Conservation (phyloP, 306 rosid genomes). For the Castanea crenata region DNA sequence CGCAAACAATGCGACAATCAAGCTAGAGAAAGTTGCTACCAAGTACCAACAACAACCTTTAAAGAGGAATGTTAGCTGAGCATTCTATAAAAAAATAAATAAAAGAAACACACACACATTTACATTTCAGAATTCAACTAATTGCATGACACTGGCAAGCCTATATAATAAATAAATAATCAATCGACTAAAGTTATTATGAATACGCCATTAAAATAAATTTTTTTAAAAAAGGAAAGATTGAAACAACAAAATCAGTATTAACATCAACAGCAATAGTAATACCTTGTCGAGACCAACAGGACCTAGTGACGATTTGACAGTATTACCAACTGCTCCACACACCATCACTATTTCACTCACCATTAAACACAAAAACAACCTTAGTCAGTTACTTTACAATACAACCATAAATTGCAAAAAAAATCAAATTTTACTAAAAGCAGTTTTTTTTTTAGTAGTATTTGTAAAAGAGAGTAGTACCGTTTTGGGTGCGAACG, state of each 20-base stretch:
- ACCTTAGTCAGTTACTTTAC: neutral
- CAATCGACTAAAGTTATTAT: neutral
- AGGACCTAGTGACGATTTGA: slow-evolving; percentile 90
- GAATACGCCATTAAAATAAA: no score
- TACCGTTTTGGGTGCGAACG: slow-evolving; percentile 96
- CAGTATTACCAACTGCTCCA: slow-evolving; percentile 90
- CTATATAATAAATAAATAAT: no score
- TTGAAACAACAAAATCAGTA: neutral
- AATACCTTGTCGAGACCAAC: slow-evolving; percentile 97
- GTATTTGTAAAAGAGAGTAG: neutral
- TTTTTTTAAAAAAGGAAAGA: neutral
- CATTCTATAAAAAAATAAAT: no score
- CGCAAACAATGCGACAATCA: no score
- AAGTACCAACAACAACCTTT: no score
- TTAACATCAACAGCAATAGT: neutral
- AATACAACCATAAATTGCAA: neutral
- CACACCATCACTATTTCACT: slow-evolving; percentile 63
- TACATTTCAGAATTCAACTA: no score
- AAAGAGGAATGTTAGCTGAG: no score
- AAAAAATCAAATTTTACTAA: no score
- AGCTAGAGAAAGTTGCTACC: no score
- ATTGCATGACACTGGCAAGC: neutral
- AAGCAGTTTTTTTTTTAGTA: no score
- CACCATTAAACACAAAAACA: neutral
- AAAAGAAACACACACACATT: no score